phyloP scores from a whole-genome alignment of 768 basidiomycete species.

The Mycena maculata region DNA sequence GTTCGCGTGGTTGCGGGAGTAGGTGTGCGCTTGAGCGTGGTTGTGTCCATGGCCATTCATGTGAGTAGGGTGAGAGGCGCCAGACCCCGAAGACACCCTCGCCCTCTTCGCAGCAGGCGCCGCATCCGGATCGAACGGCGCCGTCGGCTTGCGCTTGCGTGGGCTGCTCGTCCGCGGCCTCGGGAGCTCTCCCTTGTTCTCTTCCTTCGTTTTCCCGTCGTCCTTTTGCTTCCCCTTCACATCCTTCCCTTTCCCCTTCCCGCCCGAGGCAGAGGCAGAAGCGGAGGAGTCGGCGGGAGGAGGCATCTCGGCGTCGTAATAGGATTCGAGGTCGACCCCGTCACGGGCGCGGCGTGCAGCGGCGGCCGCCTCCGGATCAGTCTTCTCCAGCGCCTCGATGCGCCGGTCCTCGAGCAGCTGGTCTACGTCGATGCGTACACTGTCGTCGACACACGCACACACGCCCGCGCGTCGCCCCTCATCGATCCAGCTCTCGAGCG shows the following conservation, averaged over 20 bases:
- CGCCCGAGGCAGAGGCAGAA: too few relatives aligned
- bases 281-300: background rate
- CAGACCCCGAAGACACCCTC: background rate
- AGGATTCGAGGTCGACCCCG: conserved; percentile 9
- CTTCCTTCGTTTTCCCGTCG: too few relatives aligned
- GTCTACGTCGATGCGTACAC: conserved; percentile 95
- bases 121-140: conserved; percentile 20
- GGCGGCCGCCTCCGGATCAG: conserved; percentile 29
- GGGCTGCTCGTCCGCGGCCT: conserved; percentile 23
- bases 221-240: too few relatives aligned
- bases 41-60: background rate
- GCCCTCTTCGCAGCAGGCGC: conserved; percentile 23
- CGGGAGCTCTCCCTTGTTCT: background rate
- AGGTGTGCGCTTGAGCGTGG: conserved; percentile 7
- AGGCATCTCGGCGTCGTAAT: background rate
- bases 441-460: conserved; percentile 80
- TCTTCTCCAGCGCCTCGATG: conserved; percentile 49
- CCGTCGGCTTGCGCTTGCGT: conserved; percentile 33
- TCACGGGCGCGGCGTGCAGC: conserved; percentile 29
- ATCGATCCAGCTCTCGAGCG: conserved; percentile 93
- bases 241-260: too few relatives aligned
- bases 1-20: background rate
- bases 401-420: conserved; percentile 79
- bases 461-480: conserved; percentile 84
- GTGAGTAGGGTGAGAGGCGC: background rate